Evolutionary conservation across 2,329 filamentous ascomycete genomes (phyloP).

Genomic region (Monilinia polystroma): DNA sequence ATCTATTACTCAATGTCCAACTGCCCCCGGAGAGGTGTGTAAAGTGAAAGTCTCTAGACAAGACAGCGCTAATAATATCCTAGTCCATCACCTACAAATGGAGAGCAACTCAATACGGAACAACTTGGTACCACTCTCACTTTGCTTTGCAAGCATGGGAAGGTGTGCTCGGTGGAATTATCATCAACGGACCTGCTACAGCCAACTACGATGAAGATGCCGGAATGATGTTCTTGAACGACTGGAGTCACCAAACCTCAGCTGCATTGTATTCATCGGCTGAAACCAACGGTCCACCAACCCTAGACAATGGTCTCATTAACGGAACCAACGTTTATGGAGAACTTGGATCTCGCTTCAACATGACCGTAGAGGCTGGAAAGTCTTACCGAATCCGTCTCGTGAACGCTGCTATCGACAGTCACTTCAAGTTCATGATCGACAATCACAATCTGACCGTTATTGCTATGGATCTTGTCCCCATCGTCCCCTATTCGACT

Average conservation of each 20-base stretch:
- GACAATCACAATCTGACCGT: slow-evolving; percentile 56
- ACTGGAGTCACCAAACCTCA: slow-evolving; percentile 37
- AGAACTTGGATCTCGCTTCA: slow-evolving; percentile 25
- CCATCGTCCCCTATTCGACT: slow-evolving; percentile 25
- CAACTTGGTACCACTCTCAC: slow-evolving; percentile 49
- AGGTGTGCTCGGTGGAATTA: slow-evolving; percentile 57
- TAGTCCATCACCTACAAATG: slow-evolving; percentile 27
- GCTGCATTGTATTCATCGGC: slow-evolving; percentile 28
- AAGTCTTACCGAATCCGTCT: slow-evolving; percentile 47
- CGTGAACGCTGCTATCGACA: slow-evolving; percentile 45
- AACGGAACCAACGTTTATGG: slow-evolving; percentile 27
- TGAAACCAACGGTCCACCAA: slow-evolving; percentile 30
- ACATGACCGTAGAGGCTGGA: slow-evolving; percentile 42
- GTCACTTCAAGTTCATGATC: slow-evolving; percentile 47
- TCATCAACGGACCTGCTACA: slow-evolving; percentile 60
- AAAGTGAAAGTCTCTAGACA: neutral
- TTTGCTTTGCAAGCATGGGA: slow-evolving; percentile 50
- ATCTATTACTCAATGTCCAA: slow-evolving; percentile 61
- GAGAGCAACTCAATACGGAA: slow-evolving; percentile 26
- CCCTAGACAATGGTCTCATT: slow-evolving; percentile 38
- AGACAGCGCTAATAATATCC: neutral
- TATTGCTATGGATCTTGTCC: slow-evolving; percentile 61
- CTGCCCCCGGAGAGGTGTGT: slow-evolving; percentile 42
- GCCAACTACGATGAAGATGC: slow-evolving; percentile 61
- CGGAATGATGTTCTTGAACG: slow-evolving; percentile 47